Conservation (phyloP, 2,329 filamentous ascomycete species). For the Neofusicoccum parvum region DNA sequence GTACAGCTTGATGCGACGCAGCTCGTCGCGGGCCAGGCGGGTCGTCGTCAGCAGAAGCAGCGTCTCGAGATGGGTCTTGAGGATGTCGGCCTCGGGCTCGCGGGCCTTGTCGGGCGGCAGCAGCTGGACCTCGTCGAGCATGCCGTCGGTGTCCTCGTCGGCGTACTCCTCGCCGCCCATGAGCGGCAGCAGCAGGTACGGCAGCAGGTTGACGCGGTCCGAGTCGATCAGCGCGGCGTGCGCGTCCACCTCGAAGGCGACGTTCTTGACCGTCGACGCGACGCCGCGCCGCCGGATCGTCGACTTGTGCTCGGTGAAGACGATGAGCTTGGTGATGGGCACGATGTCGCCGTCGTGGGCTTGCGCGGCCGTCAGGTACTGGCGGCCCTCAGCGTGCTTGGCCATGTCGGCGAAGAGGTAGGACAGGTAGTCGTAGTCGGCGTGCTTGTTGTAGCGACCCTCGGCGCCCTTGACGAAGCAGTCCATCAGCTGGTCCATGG, state of each 20-base stretch:
- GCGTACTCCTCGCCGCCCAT: conserved; percentile 86
- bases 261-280: conserved; percentile 94
- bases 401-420: conserved; percentile 94
- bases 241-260: conserved; percentile 76
- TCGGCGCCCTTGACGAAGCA: conserved; percentile 92
- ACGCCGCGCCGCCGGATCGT: conserved; percentile 87
- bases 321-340: conserved; percentile 88
- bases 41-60: conserved; percentile 81
- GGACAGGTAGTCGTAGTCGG: conserved; percentile 88
- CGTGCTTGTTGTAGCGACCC: conserved; percentile 78
- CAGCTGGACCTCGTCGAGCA: conserved; percentile 89
- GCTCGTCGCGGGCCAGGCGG: conserved; percentile 68
- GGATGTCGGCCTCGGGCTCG: conserved; percentile 73
- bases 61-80: conserved; percentile 88
- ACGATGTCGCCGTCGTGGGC: conserved; percentile 75
- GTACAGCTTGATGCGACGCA: conserved; percentile 82
- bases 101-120: conserved; percentile 86
- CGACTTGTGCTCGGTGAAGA: conserved; percentile 90
- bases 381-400: conserved; percentile 71
- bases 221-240: conserved; percentile 72
- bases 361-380: conserved; percentile 74
- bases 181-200: conserved; percentile 85
- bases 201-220: conserved; percentile 76
- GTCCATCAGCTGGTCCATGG: conserved; percentile 90
- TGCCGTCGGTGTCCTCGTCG: conserved; percentile 80